A percentile compares a stretch with the other conserved stretches of the same genome.
Evolutionary conservation across 2,329 filamentous ascomycete genomes (phyloP).

Genomic region (Ustilaginoidea virens): DNA sequence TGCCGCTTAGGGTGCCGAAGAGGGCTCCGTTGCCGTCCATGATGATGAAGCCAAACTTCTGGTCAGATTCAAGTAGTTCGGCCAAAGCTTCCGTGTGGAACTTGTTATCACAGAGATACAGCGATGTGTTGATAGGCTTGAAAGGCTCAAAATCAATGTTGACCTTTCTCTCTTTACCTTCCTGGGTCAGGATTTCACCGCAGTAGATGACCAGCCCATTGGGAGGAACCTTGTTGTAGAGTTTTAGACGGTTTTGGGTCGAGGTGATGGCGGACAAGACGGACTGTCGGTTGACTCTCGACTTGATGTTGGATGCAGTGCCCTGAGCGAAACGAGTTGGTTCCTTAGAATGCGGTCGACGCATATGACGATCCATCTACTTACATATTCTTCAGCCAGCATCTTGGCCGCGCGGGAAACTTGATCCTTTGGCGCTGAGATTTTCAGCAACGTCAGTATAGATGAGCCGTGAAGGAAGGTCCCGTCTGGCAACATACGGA

Average conservation of each 20-base stretch:
- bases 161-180: slow-evolving; percentile 98
- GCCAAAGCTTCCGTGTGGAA: slow-evolving; percentile 97
- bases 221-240: slow-evolving; percentile 97
- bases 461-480: background rate
- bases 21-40: slow-evolving; percentile 99
- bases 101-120: slow-evolving; percentile 99
- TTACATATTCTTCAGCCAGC: slow-evolving; percentile 99
- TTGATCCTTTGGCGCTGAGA: slow-evolving; percentile 86
- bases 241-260: slow-evolving; percentile 95
- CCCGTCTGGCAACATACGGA: slow-evolving; percentile 47
- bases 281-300: slow-evolving; percentile 94
- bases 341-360: too few species aligned
- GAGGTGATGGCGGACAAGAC: slow-evolving; percentile 97
- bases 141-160: slow-evolving; percentile 99
- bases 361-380: too few species aligned
- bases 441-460: slow-evolving; percentile 3
- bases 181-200: slow-evolving; percentile 97
- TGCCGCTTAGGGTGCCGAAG: slow-evolving; percentile 92
- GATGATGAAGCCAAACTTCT: slow-evolving; percentile 98
- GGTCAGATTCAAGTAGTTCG: slow-evolving; percentile 93
- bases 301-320: slow-evolving; percentile 99
- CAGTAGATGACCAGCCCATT: slow-evolving; percentile 98
- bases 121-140: slow-evolving; percentile 98
- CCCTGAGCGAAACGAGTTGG: slow-evolving; percentile 46
- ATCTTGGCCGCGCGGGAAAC: slow-evolving; percentile 94